A percentile compares a stretch with the other conserved stretches of the same genome.
Conservation (phyloP, 768 basidiomycete species). For the Coprinopsis strossmayeri region DNA sequence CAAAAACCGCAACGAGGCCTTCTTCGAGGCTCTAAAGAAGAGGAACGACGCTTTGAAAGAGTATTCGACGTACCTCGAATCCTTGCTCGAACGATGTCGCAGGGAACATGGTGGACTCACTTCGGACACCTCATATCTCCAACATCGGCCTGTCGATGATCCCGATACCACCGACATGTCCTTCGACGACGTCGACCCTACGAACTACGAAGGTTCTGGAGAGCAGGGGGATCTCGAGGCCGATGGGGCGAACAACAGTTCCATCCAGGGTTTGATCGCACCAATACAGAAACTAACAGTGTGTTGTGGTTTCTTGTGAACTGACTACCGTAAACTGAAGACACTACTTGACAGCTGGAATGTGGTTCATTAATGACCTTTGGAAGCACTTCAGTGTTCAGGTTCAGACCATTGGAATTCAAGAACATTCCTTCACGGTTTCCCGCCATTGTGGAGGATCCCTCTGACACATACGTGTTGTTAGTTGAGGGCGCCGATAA, state of each 20-base stretch:
- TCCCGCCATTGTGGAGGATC: constrained; percentile 30
- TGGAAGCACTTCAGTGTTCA: constrained; percentile 38
- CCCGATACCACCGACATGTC: constrained; percentile 12
- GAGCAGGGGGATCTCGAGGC: constrained; percentile 12
- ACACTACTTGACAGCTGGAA: constrained; percentile 19
- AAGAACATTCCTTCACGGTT: constrained; percentile 26
- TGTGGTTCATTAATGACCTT: constrained; percentile 30
- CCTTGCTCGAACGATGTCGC: constrained; percentile 33
- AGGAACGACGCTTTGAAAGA: constrained; percentile 30
- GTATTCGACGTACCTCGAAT: constrained; percentile 36
- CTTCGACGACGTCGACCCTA: constrained; percentile 11
- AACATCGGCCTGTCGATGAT: constrained; percentile 22
- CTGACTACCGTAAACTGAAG: not conserved
- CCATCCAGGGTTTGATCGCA: constrained; percentile 30
- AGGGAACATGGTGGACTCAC: constrained; percentile 27
- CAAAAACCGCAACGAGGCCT: constrained; percentile 37
- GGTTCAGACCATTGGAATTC: constrained; percentile 25
- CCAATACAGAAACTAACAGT: constrained; percentile 35
- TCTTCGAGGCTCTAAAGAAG: constrained; percentile 39
- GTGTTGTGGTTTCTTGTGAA: constrained; percentile 7
- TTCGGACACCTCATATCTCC: constrained; percentile 21
- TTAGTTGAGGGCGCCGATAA: constrained; percentile 33
- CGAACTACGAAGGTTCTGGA: constrained; percentile 4
- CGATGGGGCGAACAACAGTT: not conserved
- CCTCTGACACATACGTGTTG: constrained; percentile 33